Conservation (phyloP, 2,329 filamentous ascomycete species). For the Sordariomycetes sp. region DNA sequence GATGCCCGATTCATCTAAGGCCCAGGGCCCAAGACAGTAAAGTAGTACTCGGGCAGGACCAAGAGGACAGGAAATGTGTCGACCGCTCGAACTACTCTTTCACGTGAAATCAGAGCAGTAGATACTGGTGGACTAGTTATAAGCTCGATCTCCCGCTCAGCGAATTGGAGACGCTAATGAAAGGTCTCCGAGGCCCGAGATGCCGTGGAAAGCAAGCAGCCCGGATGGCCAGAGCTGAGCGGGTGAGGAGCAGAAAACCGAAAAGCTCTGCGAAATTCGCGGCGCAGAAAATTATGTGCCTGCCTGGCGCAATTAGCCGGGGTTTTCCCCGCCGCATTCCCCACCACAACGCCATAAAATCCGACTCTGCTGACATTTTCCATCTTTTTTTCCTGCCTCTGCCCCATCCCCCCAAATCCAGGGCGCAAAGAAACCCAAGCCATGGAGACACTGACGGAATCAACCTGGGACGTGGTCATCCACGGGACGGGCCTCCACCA, state of each 20-base stretch:
- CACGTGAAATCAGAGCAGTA: constrained; percentile 75
- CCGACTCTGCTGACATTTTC: constrained; percentile 6
- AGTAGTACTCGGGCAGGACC: background rate
- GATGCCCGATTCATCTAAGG: too few species aligned
- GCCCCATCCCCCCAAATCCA: background rate
- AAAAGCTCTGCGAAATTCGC: background rate
- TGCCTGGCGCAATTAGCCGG: background rate
- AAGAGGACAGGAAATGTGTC: constrained; percentile 44
- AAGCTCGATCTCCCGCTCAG: constrained; percentile 51
- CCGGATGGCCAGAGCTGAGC: constrained; percentile 7
- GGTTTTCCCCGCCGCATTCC: background rate
- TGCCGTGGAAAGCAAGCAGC: background rate
- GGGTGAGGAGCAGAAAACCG: constrained; percentile 1
- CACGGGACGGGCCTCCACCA: constrained; percentile 69
- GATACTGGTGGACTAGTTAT: constrained; percentile 60
- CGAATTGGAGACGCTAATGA: constrained; percentile 40
- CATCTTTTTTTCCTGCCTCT: constrained; percentile 11
- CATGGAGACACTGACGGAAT: constrained; percentile 68
- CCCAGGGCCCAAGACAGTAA: background rate
- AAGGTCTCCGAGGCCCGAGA: constrained; percentile 25
- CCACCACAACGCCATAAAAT: background rate
- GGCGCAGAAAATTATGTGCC: background rate
- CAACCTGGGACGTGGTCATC: constrained; percentile 70
- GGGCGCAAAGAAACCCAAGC: constrained; percentile 10
- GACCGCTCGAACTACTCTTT: constrained; percentile 78